Evolutionary conservation across 148 eudicot genomes (phyloP), one percentile per base, ranked within the genome.

Genomic region (Pouteria glomerata): DNA sequence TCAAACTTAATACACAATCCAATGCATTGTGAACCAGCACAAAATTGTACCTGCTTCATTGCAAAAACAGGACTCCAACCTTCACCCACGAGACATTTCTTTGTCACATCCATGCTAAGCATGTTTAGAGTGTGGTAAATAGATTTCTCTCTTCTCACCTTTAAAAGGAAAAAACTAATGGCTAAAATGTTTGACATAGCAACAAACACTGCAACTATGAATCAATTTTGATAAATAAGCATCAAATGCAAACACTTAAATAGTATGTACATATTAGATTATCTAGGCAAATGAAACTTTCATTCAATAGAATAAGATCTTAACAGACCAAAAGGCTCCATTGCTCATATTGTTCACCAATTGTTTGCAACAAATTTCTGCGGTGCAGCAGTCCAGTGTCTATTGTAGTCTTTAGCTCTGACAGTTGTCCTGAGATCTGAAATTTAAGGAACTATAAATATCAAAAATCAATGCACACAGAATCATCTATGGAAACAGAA

Each of bases 21-120:
- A 52, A 66, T 78, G 41, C 24, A 60, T 45, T 35, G 18, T 66
- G 35, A 31, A 18, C 56, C 26, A 23, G 56, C 3, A 26, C 55
- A 30, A 44, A 51, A 74, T 29, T 33, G 63, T 42, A 92, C 99
- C 96, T 92, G 86, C 69, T 90, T 85, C 26, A 94, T 83, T 16
- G 99, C 97, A 87, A 89, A 90, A 68, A 85, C 85, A 51, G 99
- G 99, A 80, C 96, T 84, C 99, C 99, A 95, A 27, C 99, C 99
- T 84, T 95, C 99, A 69, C 89, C 99, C 68, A 95, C 99, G 48
- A 95, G 97, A 75, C 99, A 95, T 82, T 95, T 95, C 87, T 85
- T 95, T 12, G 99, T 85, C 45, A 95, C 99, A 81, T 95, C 99
- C 66, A 95, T 86, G 83, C 99, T 95, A 53, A 95, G 99, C 99